Evolutionary conservation across 1,284 basidiomycete species (phyloP).

Genomic region (Peniophora sp.): DNA sequence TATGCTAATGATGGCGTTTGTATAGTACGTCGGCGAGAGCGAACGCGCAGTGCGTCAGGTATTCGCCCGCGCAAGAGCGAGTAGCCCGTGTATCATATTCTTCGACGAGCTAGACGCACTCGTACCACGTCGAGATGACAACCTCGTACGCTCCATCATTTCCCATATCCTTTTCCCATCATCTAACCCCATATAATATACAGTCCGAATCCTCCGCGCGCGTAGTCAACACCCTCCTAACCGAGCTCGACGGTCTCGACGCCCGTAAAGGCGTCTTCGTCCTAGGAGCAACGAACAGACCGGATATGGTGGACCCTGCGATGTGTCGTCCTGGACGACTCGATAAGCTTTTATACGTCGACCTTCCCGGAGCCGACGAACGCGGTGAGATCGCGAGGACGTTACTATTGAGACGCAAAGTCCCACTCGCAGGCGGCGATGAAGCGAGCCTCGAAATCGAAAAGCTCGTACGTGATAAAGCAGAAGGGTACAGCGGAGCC

Average conservation of each 20-base stretch:
- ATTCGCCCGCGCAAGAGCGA: conserved; percentile 82
- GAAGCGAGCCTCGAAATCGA: conserved; percentile 31
- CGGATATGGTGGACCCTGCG: conserved; percentile 98
- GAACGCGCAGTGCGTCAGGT: conserved; percentile 93
- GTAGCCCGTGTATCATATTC: conserved; percentile 87
- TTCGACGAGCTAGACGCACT: conserved; percentile 97
- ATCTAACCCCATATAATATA: neutral
- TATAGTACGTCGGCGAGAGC: conserved; percentile 94
- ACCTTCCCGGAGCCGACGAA: conserved; percentile 74
- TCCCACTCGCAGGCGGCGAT: conserved; percentile 51
- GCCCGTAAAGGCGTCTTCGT: conserved; percentile 89
- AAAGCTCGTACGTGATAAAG: conserved; percentile 45
- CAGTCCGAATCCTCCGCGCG: conserved; percentile 93
- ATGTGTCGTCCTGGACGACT: conserved; percentile 96
- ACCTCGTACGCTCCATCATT: conserved; percentile 52
- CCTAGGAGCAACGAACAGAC: conserved; percentile 96
- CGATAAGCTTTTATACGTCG: conserved; percentile 96
- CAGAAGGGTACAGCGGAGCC: conserved; percentile 86
- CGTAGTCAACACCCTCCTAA: conserved; percentile 96
- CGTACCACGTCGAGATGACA: conserved; percentile 90
- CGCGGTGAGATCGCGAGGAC: conserved; percentile 84
- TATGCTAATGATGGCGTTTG: neutral
- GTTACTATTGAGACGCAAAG: conserved; percentile 44
- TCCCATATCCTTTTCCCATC: neutral
- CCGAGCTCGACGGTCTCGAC: conserved; percentile 93